Conservation (phyloP, 768 basidiomycete species). For the Leccinum rimulosum region DNA sequence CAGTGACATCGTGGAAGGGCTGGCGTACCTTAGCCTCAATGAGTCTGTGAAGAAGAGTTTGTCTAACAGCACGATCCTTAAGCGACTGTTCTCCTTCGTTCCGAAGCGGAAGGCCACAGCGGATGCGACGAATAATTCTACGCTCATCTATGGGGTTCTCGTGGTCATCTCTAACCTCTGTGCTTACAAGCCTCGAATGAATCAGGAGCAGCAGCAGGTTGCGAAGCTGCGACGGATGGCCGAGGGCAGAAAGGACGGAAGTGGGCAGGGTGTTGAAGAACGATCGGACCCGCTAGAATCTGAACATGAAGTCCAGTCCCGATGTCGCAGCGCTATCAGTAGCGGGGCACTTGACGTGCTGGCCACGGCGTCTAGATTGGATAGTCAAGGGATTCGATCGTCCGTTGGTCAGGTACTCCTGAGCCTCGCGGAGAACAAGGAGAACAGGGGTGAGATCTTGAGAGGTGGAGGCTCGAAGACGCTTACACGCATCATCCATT, state of each 20-base stretch:
- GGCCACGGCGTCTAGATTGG: conserved; percentile 51
- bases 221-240: conserved; percentile 80
- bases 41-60: conserved; percentile 62
- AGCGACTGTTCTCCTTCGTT: conserved; percentile 53
- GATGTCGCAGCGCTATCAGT: conserved; percentile 56
- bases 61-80: conserved; percentile 56
- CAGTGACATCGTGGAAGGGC: conserved; percentile 73
- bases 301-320: conserved; percentile 58
- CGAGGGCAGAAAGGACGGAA: conserved; percentile 37
- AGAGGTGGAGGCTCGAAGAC: conserved; percentile 78
- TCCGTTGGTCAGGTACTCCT: conserved; percentile 62
- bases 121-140: conserved; percentile 37
- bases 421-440: conserved; percentile 72
- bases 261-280: conserved; percentile 30
- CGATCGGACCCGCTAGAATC: conserved; percentile 50
- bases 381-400: conserved; percentile 62
- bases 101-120: conserved; percentile 44
- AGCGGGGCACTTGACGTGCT: conserved; percentile 67
- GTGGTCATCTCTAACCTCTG: conserved; percentile 75
- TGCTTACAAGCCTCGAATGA: conserved; percentile 64
- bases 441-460: conserved; percentile 72
- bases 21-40: conserved; percentile 77
- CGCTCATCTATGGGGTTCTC: conserved; percentile 75
- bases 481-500: conserved; percentile 54
- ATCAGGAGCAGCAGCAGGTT: conserved; percentile 80